A percentile compares a stretch with the other conserved stretches of the same genome.
These are phyloP conservation scores for Bryoglossum gracile DNA, from an alignment of 495 filamentous ascomycete genomes.

Conservation along the genomic window DNA sequence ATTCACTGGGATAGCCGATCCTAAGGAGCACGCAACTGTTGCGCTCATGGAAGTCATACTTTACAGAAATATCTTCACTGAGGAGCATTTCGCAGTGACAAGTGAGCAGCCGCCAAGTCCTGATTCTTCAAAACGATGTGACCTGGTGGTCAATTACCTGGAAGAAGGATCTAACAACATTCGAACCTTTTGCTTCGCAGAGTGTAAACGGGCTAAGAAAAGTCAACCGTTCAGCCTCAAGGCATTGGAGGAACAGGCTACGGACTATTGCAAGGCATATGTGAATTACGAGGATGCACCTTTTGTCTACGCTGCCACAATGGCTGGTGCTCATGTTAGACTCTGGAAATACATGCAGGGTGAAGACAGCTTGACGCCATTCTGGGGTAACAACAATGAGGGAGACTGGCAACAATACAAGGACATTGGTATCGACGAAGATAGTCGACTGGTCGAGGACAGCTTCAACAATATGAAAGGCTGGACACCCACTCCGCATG, in stretches of 20 bases:
- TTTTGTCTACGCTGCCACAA: slow-evolving; percentile 3
- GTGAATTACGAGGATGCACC: background rate
- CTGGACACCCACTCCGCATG: background rate
- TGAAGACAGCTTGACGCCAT: background rate
- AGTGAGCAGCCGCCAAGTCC: background rate
- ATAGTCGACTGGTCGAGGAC: background rate
- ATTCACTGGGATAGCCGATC: background rate
- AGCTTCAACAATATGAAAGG: background rate
- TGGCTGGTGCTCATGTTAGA: slow-evolving; percentile 4
- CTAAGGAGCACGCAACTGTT: background rate
- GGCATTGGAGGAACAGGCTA: slow-evolving; percentile 1
- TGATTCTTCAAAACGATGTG: background rate
- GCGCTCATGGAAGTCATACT: background rate
- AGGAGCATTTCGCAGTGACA: background rate
- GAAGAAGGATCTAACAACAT: background rate
- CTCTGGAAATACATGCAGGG: background rate
- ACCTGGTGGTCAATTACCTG: background rate
- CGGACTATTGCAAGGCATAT: background rate
- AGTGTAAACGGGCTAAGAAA: background rate
- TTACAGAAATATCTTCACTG: background rate
- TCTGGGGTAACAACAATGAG: background rate
- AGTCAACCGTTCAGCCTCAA: background rate
- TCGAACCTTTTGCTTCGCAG: background rate
- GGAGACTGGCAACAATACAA: slow-evolving; percentile 4
- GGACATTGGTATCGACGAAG: background rate